Conservation (phyloP, 2,329 filamentous ascomycete species). For the Ophiocordyceps robertsii region DNA sequence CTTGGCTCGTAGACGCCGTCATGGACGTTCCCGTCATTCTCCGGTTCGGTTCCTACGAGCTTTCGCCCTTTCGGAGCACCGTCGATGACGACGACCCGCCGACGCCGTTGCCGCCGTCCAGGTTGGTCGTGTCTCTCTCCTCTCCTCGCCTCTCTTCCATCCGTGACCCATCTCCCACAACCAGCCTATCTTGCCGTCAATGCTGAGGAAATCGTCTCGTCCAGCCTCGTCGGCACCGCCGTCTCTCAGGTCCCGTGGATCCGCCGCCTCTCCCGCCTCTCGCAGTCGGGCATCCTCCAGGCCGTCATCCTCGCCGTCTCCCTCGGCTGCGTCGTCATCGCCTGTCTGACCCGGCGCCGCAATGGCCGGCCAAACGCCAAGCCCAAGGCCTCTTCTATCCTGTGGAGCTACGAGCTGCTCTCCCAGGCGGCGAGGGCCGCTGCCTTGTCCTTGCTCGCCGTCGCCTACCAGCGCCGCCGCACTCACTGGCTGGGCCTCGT, state of each 20-base stretch:
- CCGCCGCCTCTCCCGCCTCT: constrained; percentile 20
- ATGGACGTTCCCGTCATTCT: constrained; percentile 17
- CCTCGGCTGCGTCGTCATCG: constrained; percentile 18
- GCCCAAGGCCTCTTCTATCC: constrained; percentile 23
- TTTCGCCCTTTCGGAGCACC: constrained; percentile 12
- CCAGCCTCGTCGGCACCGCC: constrained; percentile 1
- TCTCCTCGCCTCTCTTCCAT: no score
- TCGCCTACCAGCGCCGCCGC: constrained; percentile 19
- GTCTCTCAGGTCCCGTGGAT: constrained; percentile 22
- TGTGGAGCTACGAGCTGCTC: constrained; percentile 27
- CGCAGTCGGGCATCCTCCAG: constrained; percentile 27
- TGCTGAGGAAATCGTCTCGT: neutral
- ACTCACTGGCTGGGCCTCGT: constrained; percentile 22
- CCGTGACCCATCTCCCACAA: no score
- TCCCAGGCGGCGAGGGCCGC: constrained; percentile 26
- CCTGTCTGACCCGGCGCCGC: constrained; percentile 17
- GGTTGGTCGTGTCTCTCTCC: neutral
- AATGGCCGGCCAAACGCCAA: constrained; percentile 11
- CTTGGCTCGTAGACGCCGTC: neutral
- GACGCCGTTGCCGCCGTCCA: neutral
- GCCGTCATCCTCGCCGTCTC: constrained; percentile 22
- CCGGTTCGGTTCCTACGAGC: constrained; percentile 15
- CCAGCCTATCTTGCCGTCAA: neutral
- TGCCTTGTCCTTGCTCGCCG: constrained; percentile 23
- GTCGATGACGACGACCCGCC: neutral